phyloP scores from a whole-genome alignment of 108 stramenopile genomes.

The Cyclotella sp. region DNA sequence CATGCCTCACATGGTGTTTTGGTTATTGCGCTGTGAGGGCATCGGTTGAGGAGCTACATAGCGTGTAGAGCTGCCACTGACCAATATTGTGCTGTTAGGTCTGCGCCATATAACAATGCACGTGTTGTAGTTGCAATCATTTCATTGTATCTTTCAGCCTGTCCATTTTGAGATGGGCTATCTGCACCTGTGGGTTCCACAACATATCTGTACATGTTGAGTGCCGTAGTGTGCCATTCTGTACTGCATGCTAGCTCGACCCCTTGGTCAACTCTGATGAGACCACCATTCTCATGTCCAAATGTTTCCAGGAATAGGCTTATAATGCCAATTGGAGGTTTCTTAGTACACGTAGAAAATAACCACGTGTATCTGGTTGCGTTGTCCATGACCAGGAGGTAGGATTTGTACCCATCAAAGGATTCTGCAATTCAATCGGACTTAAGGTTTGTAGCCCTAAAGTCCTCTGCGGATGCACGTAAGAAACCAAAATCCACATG shows the following conservation, averaged over 20 bases:
- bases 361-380: neutral
- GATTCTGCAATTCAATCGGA: neutral
- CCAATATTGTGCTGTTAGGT: neutral
- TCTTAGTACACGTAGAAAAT: neutral
- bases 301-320: neutral
- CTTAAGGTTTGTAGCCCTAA: neutral
- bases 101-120: no score
- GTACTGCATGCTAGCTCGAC: neutral
- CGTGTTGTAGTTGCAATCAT: no score
- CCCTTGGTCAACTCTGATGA: neutral
- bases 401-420: neutral
- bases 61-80: neutral
- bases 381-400: neutral
- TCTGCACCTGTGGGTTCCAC: neutral
- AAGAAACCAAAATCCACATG: slow-evolving; percentile 25
- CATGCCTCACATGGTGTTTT: slow-evolving; percentile 8
- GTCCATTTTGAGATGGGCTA: no score
- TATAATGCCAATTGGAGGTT: neutral
- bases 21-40: neutral
- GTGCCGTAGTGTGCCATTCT: neutral
- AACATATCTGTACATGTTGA: neutral
- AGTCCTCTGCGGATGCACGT: slow-evolving; percentile 11
- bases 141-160: no score
- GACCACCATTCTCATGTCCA: neutral
- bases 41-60: neutral